A percentile compares a stretch with the other conserved stretches of the same genome.
Evolutionary conservation across 352 stramenopile genomes (phyloP).

Genomic region (Globisporangium splendens): DNA sequence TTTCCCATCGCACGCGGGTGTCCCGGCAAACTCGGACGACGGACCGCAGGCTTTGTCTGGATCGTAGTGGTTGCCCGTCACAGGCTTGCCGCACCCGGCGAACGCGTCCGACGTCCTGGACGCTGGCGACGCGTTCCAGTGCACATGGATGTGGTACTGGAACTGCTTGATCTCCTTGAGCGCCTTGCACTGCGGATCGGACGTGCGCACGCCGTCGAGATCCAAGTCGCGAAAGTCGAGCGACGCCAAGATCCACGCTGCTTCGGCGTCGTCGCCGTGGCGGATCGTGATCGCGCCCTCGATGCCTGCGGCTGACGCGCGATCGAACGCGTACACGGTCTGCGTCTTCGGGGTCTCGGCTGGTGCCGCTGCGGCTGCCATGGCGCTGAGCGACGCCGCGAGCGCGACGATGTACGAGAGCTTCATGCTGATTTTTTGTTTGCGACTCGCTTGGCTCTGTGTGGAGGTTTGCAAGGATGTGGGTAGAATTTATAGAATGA

Average conservation of each 20-base stretch:
- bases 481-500: too few species aligned
- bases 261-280: constrained; percentile 1
- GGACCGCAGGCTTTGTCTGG: constrained; percentile 32
- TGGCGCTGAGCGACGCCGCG: too few species aligned
- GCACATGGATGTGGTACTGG: constrained; percentile 45
- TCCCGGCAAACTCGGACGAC: constrained; percentile 30
- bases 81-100: constrained; percentile 22
- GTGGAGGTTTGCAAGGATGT: too few species aligned
- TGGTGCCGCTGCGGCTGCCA: background rate
- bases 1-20: constrained; percentile 11
- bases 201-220: constrained; percentile 9
- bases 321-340: constrained; percentile 18
- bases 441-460: too few species aligned
- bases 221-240: constrained; percentile 12
- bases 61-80: constrained; percentile 47
- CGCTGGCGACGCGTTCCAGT: constrained; percentile 23
- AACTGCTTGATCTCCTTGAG: constrained; percentile 6
- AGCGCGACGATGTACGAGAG: too few species aligned
- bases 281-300: constrained; percentile 14
- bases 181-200: constrained; percentile 14
- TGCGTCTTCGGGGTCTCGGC: constrained; percentile 1
- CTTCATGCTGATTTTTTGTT: too few species aligned
- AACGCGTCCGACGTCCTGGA: constrained; percentile 24
- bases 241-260: constrained; percentile 12
- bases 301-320: constrained; percentile 6